These are phyloP conservation scores for Penicillium pancosmium DNA, from an alignment of 495 filamentous ascomycete genomes.

Conservation along the genomic window DNA sequence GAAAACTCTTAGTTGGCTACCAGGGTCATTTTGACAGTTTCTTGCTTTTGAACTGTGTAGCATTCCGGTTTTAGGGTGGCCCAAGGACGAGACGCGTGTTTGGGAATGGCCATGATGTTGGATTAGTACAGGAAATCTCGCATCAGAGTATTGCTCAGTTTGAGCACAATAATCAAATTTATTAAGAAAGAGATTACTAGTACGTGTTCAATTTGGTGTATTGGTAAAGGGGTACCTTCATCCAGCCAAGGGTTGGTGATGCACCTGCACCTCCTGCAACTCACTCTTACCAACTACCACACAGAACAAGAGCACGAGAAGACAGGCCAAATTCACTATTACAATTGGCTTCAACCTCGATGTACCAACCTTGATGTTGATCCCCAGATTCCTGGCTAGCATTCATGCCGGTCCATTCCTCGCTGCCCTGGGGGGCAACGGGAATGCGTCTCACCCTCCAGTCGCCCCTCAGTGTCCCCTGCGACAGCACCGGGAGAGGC, in stretches of 20 bases:
- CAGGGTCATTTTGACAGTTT: constrained; percentile 17
- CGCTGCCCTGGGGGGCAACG: constrained; percentile 19
- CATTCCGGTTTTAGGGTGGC: constrained; percentile 20
- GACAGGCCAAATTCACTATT: too few species aligned
- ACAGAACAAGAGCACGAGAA: too few species aligned
- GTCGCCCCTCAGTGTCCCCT: background rate
- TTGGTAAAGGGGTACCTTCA: too few species aligned
- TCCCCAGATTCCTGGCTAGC: constrained; percentile 23
- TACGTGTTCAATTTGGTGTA: too few species aligned
- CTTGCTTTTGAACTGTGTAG: constrained; percentile 3
- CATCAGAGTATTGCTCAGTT: background rate
- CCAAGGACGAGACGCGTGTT: constrained; percentile 31
- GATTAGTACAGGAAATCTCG: background rate
- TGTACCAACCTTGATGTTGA: constrained; percentile 13
- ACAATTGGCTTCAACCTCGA: background rate
- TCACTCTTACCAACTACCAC: too few species aligned
- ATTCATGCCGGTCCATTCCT: constrained; percentile 33
- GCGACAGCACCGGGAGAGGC: background rate
- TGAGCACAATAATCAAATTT: background rate
- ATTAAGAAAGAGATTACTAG: background rate
- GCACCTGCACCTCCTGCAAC: too few species aligned
- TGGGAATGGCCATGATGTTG: constrained; percentile 25
- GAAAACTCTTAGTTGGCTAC: background rate
- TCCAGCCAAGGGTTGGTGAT: too few species aligned
- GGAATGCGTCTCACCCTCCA: constrained; percentile 24